Base-by-base conservation (phyloP, 2,329 filamentous ascomycete species). In the Ceratocystis diversiconidia region DNA sequence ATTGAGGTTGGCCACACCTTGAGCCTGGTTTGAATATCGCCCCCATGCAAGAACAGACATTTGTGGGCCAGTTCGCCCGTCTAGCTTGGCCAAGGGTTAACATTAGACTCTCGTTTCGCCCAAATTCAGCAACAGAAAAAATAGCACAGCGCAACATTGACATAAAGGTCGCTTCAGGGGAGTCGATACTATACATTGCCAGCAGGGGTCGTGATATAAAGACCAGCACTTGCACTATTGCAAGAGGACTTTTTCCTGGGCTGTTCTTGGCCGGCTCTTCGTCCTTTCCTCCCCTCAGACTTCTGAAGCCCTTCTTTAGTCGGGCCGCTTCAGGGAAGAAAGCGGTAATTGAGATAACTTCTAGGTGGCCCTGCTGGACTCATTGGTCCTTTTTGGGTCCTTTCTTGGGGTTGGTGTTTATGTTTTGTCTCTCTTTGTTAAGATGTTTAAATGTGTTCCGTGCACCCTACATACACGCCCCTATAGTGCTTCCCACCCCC, bases 271-370 rank as follows among this genome's bases (percentile, higher is more conserved):
- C 55, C 7, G 15, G 10, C 12, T 28, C 12, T 19, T 19, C 1
- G 22, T 15, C 55, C 15, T 32, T 36, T 30, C 1, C 28, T 7
- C 55, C 10, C 36, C 36, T 41, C 12, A 41, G 36, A 59, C 8
- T 30, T n/a, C 17, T n/a, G 32, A 36, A 32, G 25, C 12, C 55
- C 36, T 41, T 41, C 36, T 15, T 59, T 22, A 59, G 55, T 59
- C 55, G 55, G 55, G 28, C 55, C 55, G 55, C 55, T 59, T 59
- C 28, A 59, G 55, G 55, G 55, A 59, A 12, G 55, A 59, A 59
- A n/a, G 55, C 55, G 25, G 55, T 36, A 19, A 59, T 59, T 59
- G 55, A 59, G 55, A 36, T 59, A 28, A 36, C 19, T 59, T 59
- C 12, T 59, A 36, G 55, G 55, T 17, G 25, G 55, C 55, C 28